Base-by-base conservation (phyloP, 208 protist genomes). In the Angomonas desouzai region DNA sequence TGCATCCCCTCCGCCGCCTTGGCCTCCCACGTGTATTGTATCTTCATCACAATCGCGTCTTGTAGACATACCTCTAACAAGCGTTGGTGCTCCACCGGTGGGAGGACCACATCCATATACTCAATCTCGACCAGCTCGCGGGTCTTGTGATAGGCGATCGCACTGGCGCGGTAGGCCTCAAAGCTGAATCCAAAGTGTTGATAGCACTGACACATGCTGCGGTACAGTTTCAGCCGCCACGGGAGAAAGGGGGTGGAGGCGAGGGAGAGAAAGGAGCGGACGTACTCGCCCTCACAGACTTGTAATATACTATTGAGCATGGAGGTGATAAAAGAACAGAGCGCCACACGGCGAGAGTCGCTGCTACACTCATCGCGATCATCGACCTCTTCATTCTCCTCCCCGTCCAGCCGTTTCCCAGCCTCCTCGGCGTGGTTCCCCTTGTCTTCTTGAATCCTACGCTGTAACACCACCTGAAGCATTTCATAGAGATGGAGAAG, bases 181-280 rank as follows among this genome's bases (percentile, higher is more conserved):
- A 40, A 27, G 63, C 72, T 72, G 40, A 65, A 30, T 1, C 75
- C 76, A 10, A 77, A 64, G 25, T 76, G 59, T 66, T 77, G 70
- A 71, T 83, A 92, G 40, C 74, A 79, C 23, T 63, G 68, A 16
- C 73, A 62, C 9, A 94, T 27, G 48, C 78, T 64, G 27, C 86
- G 71, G 69, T 92, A 91, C 60, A 92, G 70, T 25, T 79, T 73
- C 48, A 91, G 33, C 25, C 89, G 85, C 77, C 77, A 91, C 0
- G 83, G 83, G 47, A 94, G 64, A 56, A 82, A 94, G 20, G 77
- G 68, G 20, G 88, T 82, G 13, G 81, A 77, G 25, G 85, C 83
- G 32, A 94, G 63, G 36, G 79, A 77, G 13, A 89, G 61, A 27
- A 83, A 73, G 28, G 34, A 3, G 16, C 7, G 45, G 38, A 43